These are phyloP conservation scores for Jamesozyma gamospora DNA, from an alignment of 805 yeast species.

Conservation along the genomic window DNA sequence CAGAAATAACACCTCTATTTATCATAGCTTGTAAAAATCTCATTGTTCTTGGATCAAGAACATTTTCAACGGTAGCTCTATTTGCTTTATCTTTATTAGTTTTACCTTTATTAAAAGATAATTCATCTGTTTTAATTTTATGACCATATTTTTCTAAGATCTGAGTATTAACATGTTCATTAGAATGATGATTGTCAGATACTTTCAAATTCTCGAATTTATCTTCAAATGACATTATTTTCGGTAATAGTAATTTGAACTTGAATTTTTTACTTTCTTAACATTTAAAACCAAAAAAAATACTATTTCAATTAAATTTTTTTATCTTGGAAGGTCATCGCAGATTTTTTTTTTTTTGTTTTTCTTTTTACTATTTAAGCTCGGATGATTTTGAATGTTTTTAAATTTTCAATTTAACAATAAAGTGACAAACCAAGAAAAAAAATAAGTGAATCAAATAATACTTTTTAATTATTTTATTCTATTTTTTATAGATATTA, in stretches of 20 bases:
- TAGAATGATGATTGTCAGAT: conserved; percentile 2
- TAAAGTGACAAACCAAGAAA: too few species aligned
- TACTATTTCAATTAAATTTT: neutral
- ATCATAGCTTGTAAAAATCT: conserved; percentile 71
- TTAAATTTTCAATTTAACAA: too few species aligned
- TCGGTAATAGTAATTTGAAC: too few species aligned
- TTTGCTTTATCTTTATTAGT: conserved; percentile 75
- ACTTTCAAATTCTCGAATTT: conserved; percentile 13
- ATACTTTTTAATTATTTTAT: too few species aligned
- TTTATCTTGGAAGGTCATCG: neutral
- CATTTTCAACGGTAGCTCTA: conserved; percentile 95
- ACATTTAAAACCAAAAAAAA: too few species aligned
- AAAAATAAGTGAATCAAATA: too few species aligned
- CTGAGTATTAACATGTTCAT: conserved; percentile 34
- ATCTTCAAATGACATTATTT: conserved; percentile 18
- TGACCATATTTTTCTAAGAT: conserved; percentile 53
- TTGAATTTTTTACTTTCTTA: too few species aligned
- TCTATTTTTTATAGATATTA: too few species aligned
- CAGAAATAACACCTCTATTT: conserved; percentile 72
- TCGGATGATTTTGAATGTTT: too few species aligned
- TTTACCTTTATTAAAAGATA: conserved; percentile 45
- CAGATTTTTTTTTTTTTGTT: neutral
- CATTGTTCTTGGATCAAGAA: conserved; percentile 88
- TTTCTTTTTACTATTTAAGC: too few species aligned
- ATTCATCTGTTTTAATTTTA: conserved; percentile 54